phyloP scores from a whole-genome alignment of 306 rosid genomes.

The Malus orientalis region DNA sequence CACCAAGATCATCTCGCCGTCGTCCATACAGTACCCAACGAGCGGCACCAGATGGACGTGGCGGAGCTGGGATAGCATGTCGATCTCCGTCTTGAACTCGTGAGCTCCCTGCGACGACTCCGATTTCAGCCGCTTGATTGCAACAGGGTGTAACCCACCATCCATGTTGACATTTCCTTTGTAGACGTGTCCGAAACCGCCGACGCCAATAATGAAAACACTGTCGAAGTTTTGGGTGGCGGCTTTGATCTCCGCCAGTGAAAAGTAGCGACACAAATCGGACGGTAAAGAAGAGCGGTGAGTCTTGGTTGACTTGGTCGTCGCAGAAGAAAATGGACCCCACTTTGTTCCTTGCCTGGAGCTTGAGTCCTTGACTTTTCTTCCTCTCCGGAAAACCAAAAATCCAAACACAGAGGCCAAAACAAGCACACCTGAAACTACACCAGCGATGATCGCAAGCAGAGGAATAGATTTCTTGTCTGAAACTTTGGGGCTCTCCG shows the following conservation, averaged over 20 bases:
- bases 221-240: conserved; percentile 26
- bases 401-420: not conserved
- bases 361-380: not conserved
- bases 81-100: conserved; percentile 24
- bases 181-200: conserved; percentile 35
- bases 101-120: conserved; percentile 9
- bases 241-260: conserved; percentile 21
- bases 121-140: conserved; percentile 15
- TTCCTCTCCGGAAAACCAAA: not conserved
- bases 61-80: conserved; percentile 24
- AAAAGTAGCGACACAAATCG: conserved; percentile 19
- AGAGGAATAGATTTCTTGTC: not conserved
- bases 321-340: not conserved
- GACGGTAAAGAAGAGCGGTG: conserved; percentile 15
- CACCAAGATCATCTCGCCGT: conserved; percentile 15
- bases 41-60: conserved; percentile 15
- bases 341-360: not conserved
- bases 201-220: conserved; percentile 18
- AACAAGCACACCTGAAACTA: not conserved
- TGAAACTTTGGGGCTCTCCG: not conserved
- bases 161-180: conserved; percentile 14
- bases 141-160: conserved; percentile 4
- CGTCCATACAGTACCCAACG: conserved; percentile 8
- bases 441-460: conserved; percentile 1
- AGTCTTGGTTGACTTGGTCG: conserved; percentile 11